Conservation (phyloP, 208 protist species). For the Crithidia thermophila region DNA sequence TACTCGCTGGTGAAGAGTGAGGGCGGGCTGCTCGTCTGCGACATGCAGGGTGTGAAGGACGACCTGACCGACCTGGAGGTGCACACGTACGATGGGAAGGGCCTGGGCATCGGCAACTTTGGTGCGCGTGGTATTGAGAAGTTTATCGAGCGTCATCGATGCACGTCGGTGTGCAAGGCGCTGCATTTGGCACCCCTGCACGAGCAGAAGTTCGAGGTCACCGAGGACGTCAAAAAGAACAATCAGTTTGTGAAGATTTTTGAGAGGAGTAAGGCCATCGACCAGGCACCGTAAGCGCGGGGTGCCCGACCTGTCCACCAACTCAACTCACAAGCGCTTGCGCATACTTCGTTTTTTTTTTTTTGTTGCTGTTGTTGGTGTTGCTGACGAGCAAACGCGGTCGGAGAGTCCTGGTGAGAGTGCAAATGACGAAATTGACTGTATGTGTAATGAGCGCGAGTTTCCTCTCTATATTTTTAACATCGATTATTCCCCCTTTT, state of each 20-base stretch:
- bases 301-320: background rate
- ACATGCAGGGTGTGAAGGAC: slow-evolving; percentile 70
- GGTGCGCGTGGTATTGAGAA: slow-evolving; percentile 57
- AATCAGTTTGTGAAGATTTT: slow-evolving; percentile 21
- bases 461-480: too few species aligned
- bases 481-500: too few species aligned
- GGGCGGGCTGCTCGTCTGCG: slow-evolving; percentile 59
- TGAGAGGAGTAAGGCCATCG: slow-evolving; percentile 24
- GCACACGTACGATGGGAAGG: slow-evolving; percentile 62
- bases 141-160: slow-evolving; percentile 52
- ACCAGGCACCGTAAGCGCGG: slow-evolving; percentile 3
- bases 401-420: too few species aligned
- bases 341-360: background rate
- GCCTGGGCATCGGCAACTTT: slow-evolving; percentile 73
- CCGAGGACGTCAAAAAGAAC: slow-evolving; percentile 18
- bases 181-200: slow-evolving; percentile 35
- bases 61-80: slow-evolving; percentile 76
- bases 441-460: too few species aligned
- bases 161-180: slow-evolving; percentile 56
- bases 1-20: slow-evolving; percentile 62
- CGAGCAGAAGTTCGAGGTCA: slow-evolving; percentile 12
- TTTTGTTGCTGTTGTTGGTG: background rate
- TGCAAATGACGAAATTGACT: too few species aligned
- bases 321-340: too few species aligned
- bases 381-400: too few species aligned